Evolutionary conservation across 257 asterid genomes (phyloP).

Genomic region (Petrea volubilis): DNA sequence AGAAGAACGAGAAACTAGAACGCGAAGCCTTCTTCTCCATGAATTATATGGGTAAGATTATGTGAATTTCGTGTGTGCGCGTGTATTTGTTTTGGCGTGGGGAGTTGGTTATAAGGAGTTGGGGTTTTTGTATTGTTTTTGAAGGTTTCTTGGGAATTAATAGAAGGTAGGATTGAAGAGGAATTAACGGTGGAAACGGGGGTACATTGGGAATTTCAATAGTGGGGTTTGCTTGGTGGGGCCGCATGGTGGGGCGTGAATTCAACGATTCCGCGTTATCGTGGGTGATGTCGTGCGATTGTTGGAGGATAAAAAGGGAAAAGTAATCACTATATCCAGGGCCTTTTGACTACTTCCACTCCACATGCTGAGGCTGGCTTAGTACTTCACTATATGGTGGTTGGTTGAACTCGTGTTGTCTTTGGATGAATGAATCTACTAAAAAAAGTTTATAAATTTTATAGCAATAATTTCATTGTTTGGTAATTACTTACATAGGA

Average conservation of each 20-base stretch:
- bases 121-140: not conserved
- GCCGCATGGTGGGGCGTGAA: slow-evolving; percentile 22
- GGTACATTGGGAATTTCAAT: slow-evolving; percentile 11
- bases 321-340: not conserved
- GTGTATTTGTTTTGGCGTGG: not conserved
- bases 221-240: slow-evolving; percentile 10
- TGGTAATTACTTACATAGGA: too few relatives aligned
- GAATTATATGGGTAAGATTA: not conserved
- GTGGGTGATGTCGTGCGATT: slow-evolving; percentile 35
- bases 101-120: slow-evolving; percentile 10
- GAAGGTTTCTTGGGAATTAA: slow-evolving; percentile 9
- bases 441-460: too few relatives aligned
- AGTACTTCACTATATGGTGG: not conserved
- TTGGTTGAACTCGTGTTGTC: too few relatives aligned
- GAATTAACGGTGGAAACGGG: slow-evolving; percentile 15
- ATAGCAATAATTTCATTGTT: too few relatives aligned
- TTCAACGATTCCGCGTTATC: slow-evolving; percentile 42
- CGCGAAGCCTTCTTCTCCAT: slow-evolving; percentile 51
- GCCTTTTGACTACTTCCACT: slow-evolving; percentile 14
- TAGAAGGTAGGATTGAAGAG: slow-evolving; percentile 22
- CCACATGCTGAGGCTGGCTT: not conserved
- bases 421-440: too few relatives aligned
- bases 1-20: slow-evolving; percentile 40
- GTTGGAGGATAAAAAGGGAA: not conserved
- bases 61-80: not conserved